Evolutionary conservation across 2,329 filamentous ascomycete species (phyloP), one percentile per base, ranked within the genome.

Genomic region (Leptoxyphium fumago): DNA sequence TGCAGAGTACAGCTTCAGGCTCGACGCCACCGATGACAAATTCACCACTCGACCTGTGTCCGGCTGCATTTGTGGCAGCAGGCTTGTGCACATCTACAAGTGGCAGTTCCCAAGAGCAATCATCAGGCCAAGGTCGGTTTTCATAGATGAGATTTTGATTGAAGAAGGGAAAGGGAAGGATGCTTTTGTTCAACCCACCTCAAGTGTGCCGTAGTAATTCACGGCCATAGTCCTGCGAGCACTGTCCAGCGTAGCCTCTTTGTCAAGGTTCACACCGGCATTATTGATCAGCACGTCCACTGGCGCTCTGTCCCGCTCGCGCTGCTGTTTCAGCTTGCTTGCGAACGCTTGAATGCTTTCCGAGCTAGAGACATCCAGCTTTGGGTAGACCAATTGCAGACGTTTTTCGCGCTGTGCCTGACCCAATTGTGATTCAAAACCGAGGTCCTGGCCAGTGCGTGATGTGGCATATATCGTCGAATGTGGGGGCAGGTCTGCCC

Each of bases 211-310:
- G 39, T 53, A 46, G 43, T 60, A 64, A 43, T 63, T 63, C 29
- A 59, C 55, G 41, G 60, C 55, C 6, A 63, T 45, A 38, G 59
- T 62, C 48, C 46, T 51, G 45, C 46, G 54, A 15, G 54, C 60
- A 42, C 54, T 55, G 29, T 56, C 56, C 8, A 40, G 40, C 14
- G 46, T 49, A 42, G 60, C 55, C 29, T 55, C 43, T 7, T 45
- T 42, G 44, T 60, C 55, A 14, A 57, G 49, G 29, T 61, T 61
- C 32, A 61, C 48, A n/a, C 55, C 56, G 2, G 60, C 59, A 52
- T 64, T 64, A 46, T 64, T 61, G 44, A 65, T 54, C 18, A 64
- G 50, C 5, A 64, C 57, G 42, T 60, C 57, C 6, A 63, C 45
- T 2, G 38, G 11, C 2, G 46, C 46, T 2, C 42, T 38, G 17